Percentiles rank a stretch among this genome's conserved stretches.
Conservation (phyloP, 306 rosid species). For the Gynostemma pentaphyllum region DNA sequence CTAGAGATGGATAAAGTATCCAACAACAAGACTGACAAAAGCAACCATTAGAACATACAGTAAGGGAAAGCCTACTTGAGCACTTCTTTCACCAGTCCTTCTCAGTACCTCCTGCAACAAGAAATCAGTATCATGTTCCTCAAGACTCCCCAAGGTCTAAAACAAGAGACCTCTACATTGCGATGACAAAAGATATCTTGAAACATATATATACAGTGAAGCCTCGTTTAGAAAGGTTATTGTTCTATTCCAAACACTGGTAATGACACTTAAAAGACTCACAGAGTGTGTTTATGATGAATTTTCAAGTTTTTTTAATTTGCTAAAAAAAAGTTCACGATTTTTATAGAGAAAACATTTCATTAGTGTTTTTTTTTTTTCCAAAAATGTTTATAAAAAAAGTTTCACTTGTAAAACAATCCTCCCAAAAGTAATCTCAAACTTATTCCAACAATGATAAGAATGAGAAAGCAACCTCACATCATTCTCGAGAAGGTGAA, state of each 20-base stretch:
- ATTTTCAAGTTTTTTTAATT: no score
- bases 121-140: conserved; percentile 4
- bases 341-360: no score
- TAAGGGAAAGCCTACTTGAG: conserved; percentile 62
- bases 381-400: no score
- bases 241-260: neutral
- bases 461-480: neutral
- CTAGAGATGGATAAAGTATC: conserved; percentile 55
- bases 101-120: conserved; percentile 50
- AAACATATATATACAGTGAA: neutral
- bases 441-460: no score
- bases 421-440: no score
- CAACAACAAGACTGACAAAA: conserved; percentile 46
- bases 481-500: neutral
- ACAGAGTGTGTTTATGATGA: no score
- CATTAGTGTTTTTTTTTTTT: no score
- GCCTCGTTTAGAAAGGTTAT: neutral
- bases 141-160: neutral
- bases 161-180: neutral
- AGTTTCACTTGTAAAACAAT: no score
- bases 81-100: conserved; percentile 26
- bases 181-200: neutral
- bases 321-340: no score
- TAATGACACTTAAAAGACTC: no score
- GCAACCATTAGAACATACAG: conserved; percentile 65